These are phyloP conservation scores for Colletotrichum tofieldiae DNA, from an alignment of 2,329 filamentous ascomycete species.

Conservation along the genomic window DNA sequence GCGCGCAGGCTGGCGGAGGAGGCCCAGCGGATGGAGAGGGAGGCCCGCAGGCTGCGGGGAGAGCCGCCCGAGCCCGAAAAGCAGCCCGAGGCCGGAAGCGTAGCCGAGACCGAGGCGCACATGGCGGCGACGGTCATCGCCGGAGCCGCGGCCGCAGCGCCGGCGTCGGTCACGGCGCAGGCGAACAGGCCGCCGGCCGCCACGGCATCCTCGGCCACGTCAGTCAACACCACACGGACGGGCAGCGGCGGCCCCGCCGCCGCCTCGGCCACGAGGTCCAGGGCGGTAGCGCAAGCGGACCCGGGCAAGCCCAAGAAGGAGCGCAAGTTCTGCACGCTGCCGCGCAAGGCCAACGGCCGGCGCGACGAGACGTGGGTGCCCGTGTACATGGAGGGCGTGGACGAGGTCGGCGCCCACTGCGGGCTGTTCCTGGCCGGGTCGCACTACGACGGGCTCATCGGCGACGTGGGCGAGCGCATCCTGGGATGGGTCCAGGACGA, in stretches of 20 bases:
- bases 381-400: slow-evolving; percentile 85
- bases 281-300: slow-evolving; percentile 23
- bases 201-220: slow-evolving; percentile 18
- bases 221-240: slow-evolving; percentile 45
- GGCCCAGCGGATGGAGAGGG: slow-evolving; percentile 43
- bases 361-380: slow-evolving; percentile 82
- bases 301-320: slow-evolving; percentile 65
- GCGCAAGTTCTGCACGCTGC: slow-evolving; percentile 85
- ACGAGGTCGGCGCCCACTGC: slow-evolving; percentile 89
- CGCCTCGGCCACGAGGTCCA: not conserved
- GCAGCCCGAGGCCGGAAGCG: not conserved
- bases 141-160: slow-evolving; percentile 20
- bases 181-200: slow-evolving; percentile 25
- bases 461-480: slow-evolving; percentile 78
- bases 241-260: slow-evolving; percentile 17
- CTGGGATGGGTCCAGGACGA: slow-evolving; percentile 80
- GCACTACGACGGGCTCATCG: slow-evolving; percentile 84
- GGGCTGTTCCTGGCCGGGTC: slow-evolving; percentile 82
- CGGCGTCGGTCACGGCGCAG: slow-evolving; percentile 6
- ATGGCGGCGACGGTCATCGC: slow-evolving; percentile 21
- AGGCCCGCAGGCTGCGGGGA: slow-evolving; percentile 41
- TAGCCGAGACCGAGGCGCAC: slow-evolving; percentile 26
- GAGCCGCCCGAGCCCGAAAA: slow-evolving; percentile 39
- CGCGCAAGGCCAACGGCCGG: slow-evolving; percentile 67
- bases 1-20: slow-evolving; percentile 26